phyloP scores from a whole-genome alignment of 306 rosid species.

The Cucurbita pepo region DNA sequence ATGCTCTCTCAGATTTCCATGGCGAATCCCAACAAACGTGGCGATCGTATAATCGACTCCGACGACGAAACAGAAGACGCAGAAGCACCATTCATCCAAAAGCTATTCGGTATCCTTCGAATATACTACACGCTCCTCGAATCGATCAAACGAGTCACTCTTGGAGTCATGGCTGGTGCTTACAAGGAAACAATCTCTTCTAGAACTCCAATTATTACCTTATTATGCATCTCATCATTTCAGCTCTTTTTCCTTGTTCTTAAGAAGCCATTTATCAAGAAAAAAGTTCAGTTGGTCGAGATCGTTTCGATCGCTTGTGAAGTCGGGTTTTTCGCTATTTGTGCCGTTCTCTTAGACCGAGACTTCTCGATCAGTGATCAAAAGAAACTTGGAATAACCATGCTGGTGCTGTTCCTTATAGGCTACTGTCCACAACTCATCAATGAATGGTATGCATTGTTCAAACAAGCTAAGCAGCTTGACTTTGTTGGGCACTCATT shows the following conservation, averaged over 20 bases:
- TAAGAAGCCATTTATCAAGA: constrained; percentile 86
- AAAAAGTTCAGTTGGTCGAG: constrained; percentile 74
- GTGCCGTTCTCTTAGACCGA: constrained; percentile 27
- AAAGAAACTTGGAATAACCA: constrained; percentile 33
- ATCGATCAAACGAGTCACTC: constrained; percentile 33
- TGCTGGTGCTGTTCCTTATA: constrained; percentile 50
- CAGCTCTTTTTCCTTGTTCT: constrained; percentile 79
- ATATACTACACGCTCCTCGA: constrained; percentile 69
- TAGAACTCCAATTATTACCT: constrained; percentile 23
- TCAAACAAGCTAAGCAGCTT: constrained; percentile 36
- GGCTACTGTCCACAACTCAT: constrained; percentile 38
- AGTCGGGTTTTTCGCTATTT: constrained; percentile 38
- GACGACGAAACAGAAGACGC: constrained; percentile 94
- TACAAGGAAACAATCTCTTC: constrained; percentile 28
- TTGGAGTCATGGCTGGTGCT: constrained; percentile 56
- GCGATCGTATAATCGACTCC: constrained; percentile 51
- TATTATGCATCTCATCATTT: constrained; percentile 49
- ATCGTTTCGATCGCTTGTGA: constrained; percentile 49
- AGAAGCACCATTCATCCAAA: constrained; percentile 85
- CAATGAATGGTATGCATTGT: constrained; percentile 73
- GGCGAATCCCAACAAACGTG: constrained; percentile 17
- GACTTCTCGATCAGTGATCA: constrained; percentile 24
- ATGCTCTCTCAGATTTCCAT: constrained; percentile 82
- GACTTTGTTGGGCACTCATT: constrained; percentile 47
- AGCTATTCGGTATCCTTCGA: constrained; percentile 81